These are phyloP conservation scores for Luzula sylvatica DNA, from an alignment of 176 grass and related monocot genomes.

Conservation along the genomic window DNA sequence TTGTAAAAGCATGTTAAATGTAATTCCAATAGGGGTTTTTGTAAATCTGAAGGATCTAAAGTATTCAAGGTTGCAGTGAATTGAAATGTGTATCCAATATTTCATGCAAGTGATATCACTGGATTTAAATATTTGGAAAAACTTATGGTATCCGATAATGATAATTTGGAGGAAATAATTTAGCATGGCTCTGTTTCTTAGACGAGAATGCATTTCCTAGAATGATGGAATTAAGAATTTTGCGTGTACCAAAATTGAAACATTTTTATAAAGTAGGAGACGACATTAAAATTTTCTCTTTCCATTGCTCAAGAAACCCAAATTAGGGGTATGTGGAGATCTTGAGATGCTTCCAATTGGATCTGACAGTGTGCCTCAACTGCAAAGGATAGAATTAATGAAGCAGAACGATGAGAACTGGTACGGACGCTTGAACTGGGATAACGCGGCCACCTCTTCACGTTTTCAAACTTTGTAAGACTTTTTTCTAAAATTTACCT, in stretches of 20 bases:
- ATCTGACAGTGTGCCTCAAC: neutral
- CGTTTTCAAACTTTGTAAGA: neutral
- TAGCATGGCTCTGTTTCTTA: neutral
- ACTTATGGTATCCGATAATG: conserved; percentile 2
- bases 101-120: conserved; percentile 7
- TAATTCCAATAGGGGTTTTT: neutral
- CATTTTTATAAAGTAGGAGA: conserved; percentile 6
- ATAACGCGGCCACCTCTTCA: neutral
- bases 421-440: conserved; percentile 4
- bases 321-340: neutral
- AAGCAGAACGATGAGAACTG: neutral
- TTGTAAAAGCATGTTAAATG: neutral
- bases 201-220: conserved; percentile 13
- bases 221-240: conserved; percentile 5
- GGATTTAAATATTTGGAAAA: conserved; percentile 7
- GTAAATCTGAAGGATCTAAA: conserved; percentile 1
- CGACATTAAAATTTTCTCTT: conserved; percentile 1
- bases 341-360: conserved; percentile 4
- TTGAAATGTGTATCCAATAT: neutral
- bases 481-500: neutral
- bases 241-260: conserved; percentile 4
- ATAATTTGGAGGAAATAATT: conserved; percentile 2
- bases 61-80: neutral
- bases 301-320: conserved; percentile 7
- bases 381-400: conserved; percentile 12